Base-by-base conservation (phyloP, 257 asterid genomes). In the Mitragyna speciosa region DNA sequence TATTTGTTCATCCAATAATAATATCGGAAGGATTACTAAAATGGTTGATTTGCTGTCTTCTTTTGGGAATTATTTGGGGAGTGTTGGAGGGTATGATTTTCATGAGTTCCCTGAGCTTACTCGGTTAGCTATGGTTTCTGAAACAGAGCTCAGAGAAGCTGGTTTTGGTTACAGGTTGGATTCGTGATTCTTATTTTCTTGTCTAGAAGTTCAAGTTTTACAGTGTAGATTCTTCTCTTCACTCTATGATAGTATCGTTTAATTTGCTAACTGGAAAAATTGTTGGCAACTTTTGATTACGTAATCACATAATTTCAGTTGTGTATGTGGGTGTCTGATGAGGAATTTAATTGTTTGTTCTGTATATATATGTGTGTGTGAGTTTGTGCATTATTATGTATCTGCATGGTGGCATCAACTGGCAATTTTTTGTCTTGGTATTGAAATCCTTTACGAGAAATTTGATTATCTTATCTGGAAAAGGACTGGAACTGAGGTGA, bases 1-100 rank as follows among this genome's bases (percentile, higher is more conserved):
- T 76, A 90, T 95, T 85, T 95, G 99, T 89, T 95, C 99, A 0
- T 93, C 99, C 28, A 95, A 95, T 79, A 95, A 95, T 79, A 89
- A 93, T 78, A 95, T 95, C 20, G 83, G 80, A 89, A 93, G 99
- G 85, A 95, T 95, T 85, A 87, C 97, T 0, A 89, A 88, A 73
- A 96, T 96, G 98, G 98, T 96, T 64, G 98, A 92, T 87, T 93
- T 91, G 66, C 74, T 96, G 39, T 93, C 97, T 11, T 89, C 94
- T 0, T 83, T 90, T 77, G 98, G 99, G 84, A 87, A 72, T 58
- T 84, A 75, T 80, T 80, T 93, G 86, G 98, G 99, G 81, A 80
- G 67, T 86, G 99, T 95, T 58, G 97, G 86, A 56, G 98, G 92
- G 56, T 86, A 61, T 58, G 86, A 89, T 22, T 96, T 96, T 81